These are phyloP conservation scores for Ogataea methanolica DNA, from an alignment of 805 yeast species.

Conservation along the genomic window DNA sequence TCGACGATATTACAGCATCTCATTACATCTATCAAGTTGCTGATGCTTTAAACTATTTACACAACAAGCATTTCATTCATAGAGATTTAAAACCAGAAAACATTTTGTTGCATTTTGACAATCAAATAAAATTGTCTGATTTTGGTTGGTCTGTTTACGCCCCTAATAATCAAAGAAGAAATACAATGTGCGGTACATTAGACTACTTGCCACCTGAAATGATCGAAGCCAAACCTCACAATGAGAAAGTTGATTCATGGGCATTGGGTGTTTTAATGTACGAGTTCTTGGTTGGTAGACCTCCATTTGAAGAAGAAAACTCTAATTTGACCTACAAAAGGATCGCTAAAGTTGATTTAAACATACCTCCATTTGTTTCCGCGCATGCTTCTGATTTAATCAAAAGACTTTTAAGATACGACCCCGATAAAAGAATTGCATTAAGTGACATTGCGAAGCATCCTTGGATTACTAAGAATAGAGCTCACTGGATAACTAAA, in stretches of 20 bases:
- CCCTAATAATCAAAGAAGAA: slow-evolving; percentile 45
- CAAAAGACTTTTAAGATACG: slow-evolving; percentile 53
- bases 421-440: slow-evolving; percentile 61
- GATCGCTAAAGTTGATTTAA: slow-evolving; percentile 72
- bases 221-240: slow-evolving; percentile 80
- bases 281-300: slow-evolving; percentile 81
- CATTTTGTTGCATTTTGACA: slow-evolving; percentile 70
- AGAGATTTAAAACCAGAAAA: slow-evolving; percentile 95
- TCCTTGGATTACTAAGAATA: slow-evolving; percentile 77
- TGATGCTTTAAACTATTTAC: slow-evolving; percentile 71
- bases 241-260: slow-evolving; percentile 82
- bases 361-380: slow-evolving; percentile 66
- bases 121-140: slow-evolving; percentile 79
- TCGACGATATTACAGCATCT: slow-evolving; percentile 71
- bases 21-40: slow-evolving; percentile 81
- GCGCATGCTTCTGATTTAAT: slow-evolving; percentile 77
- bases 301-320: slow-evolving; percentile 86
- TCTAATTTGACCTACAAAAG: slow-evolving; percentile 75
- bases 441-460: slow-evolving; percentile 63
- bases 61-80: slow-evolving; percentile 76
- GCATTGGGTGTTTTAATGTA: slow-evolving; percentile 83
- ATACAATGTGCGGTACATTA: slow-evolving; percentile 90
- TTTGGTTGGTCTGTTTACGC: slow-evolving; percentile 94
- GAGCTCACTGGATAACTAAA: slow-evolving; percentile 49
- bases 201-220: slow-evolving; percentile 96